phyloP scores from a whole-genome alignment of 192 early-diverging fungal genomes.

The Umbelopsis isabellina region DNA sequence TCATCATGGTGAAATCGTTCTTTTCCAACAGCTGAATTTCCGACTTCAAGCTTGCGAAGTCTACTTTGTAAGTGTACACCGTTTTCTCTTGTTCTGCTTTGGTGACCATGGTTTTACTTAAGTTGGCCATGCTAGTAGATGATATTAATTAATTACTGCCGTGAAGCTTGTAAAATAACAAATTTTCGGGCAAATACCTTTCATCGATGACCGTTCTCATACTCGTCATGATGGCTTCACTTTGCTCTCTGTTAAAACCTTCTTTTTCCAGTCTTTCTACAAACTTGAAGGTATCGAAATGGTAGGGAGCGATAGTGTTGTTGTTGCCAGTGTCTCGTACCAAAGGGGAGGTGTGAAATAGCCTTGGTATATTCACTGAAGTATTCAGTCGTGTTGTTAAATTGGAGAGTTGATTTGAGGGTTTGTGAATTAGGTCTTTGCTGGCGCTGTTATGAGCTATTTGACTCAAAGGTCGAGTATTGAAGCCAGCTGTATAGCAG shows the following conservation, averaged over 20 bases:
- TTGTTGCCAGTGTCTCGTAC: not conserved
- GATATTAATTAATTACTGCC: not conserved
- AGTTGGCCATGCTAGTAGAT: constrained; percentile 57
- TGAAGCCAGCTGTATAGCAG: too few relatives aligned
- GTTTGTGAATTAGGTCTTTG: too few relatives aligned
- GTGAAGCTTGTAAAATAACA: not conserved
- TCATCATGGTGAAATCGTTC: constrained; percentile 84
- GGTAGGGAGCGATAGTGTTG: constrained; percentile 25
- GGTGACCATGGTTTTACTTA: constrained; percentile 70
- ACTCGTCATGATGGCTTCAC: constrained; percentile 77
- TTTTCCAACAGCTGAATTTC: constrained; percentile 90
- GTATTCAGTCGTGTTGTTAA: not conserved
- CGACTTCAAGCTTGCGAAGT: constrained; percentile 85
- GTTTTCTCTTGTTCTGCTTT: constrained; percentile 85
- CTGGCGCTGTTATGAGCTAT: too few relatives aligned
- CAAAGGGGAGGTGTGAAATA: not conserved
- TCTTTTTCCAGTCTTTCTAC: constrained; percentile 71
- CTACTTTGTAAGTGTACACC: constrained; percentile 85
- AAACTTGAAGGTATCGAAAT: constrained; percentile 86
- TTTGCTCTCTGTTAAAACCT: constrained; percentile 70
- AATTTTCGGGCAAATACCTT: constrained; percentile 52
- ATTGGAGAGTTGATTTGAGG: too few relatives aligned
- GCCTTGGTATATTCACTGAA: not conserved
- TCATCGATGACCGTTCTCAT: constrained; percentile 72
- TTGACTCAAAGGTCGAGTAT: too few relatives aligned